Base-by-base conservation (phyloP, 495 filamentous ascomycete genomes). In the Cercophora scortea region DNA sequence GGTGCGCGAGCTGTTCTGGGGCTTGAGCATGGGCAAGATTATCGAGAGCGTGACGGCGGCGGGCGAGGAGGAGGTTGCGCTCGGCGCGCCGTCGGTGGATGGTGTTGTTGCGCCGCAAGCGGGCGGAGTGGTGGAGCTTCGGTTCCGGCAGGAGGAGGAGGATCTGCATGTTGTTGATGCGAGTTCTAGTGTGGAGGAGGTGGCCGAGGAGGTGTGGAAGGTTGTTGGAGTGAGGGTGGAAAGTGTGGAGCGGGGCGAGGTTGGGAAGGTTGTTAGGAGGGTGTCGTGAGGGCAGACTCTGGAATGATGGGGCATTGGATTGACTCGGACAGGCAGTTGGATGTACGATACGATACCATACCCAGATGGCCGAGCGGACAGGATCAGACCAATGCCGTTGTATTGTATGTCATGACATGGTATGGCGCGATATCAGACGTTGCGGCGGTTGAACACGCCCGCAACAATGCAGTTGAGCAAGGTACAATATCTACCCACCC, bases 1-100 rank as follows among this genome's bases (percentile, higher is more conserved):
- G 25, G 93, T 97, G 35, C 73, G 88, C 36, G 78, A 84, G 54
- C 58, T 91, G 35, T 98, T 96, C 59, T 72, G 74, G 65, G 73
- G 70, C 1, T 51, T 82, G 46, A 71, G 67, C 45, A 65, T 75
- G 68, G 73, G 74, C 13, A 63, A 68, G 57, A 67, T 76, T 5
- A 67, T 38, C 36, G 9, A 11, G 34, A 6, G 52, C 52, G 8
- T 10, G 40, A 8, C 39, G 11, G 48, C 36, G 32, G n/a, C 38
- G n/a, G 39, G 10, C 9, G 36, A 44, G 15, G 53, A 41, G 32
- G 64, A 57, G 42, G 62, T 55, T 16, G 67, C 55, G n/a, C 60
- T 62, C 15, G 66, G 52, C 2, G 51, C 56, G 51, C 60, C 52
- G 35, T 56, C 43, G 15, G 47, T 50, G 8, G 52, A 56, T 25